phyloP scores from a whole-genome alignment of 2,329 filamentous ascomycete genomes.

The Penicillium sp. region DNA sequence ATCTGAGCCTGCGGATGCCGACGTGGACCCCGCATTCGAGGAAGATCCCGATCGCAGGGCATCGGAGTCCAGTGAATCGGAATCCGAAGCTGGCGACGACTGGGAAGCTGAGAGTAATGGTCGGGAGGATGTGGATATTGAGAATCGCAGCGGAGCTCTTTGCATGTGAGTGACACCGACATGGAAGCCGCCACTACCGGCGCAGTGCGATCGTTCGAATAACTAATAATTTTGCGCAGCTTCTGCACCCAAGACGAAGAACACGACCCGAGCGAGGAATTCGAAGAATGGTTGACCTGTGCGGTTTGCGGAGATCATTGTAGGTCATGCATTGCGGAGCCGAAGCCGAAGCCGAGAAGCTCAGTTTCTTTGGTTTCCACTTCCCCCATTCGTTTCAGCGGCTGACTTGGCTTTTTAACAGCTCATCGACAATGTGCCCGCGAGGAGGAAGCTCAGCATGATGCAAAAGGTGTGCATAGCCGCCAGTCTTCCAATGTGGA shows the following conservation, averaged over 20 bases:
- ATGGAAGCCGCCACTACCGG: not conserved
- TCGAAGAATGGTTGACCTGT: conserved; percentile 72
- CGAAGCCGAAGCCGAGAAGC: conserved; percentile 19
- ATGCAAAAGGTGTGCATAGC: conserved; percentile 53
- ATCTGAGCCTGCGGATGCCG: conserved; percentile 36
- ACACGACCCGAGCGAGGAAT: conserved; percentile 73
- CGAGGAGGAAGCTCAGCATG: conserved; percentile 57
- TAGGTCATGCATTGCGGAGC: conserved; percentile 46
- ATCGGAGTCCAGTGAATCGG: conserved; percentile 45
- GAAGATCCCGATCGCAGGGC: conserved; percentile 37
- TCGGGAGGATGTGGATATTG: conserved; percentile 40
- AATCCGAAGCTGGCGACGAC: conserved; percentile 52
- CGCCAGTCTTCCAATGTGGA: not conserved
- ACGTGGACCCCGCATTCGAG: conserved; percentile 41
- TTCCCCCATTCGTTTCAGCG: conserved; percentile 16
- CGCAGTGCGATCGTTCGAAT: not conserved
- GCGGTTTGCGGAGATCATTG: conserved; percentile 73
- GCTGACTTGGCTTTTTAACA: conserved; percentile 49
- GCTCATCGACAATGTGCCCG: conserved; percentile 88
- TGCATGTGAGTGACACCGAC: conserved; percentile 52
- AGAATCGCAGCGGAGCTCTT: conserved; percentile 48
- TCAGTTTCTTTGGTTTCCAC: conserved; percentile 20
- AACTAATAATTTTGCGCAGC: conserved; percentile 44
- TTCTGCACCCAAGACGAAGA: conserved; percentile 82
- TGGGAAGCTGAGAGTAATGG: conserved; percentile 46